phyloP scores from a whole-genome alignment of 352 stramenopile genomes.

The Phytophthora foliorum region DNA sequence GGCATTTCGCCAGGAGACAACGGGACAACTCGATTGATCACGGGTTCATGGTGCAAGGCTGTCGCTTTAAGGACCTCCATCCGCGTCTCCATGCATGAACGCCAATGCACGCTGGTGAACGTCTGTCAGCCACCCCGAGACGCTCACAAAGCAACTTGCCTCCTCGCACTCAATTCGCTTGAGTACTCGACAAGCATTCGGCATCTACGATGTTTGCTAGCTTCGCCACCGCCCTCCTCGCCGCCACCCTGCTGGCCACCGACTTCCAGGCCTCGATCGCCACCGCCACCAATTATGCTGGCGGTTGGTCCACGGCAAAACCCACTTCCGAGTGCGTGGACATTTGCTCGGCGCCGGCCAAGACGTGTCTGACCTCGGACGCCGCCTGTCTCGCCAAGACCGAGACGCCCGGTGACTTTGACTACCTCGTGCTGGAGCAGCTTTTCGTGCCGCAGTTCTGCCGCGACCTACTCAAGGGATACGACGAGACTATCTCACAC shows the following conservation, averaged over 20 bases:
- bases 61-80: conserved; percentile 13
- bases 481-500: conserved; percentile 83
- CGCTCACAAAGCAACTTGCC: conserved; percentile 28
- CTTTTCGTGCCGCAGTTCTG: conserved; percentile 87
- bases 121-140: conserved; percentile 4
- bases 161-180: conserved; percentile 19
- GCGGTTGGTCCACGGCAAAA: conserved; percentile 56
- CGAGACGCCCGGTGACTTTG: conserved; percentile 68
- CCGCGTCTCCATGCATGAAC: conserved; percentile 19
- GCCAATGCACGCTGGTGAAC: conserved; percentile 16
- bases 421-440: conserved; percentile 84
- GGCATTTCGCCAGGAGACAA: conserved; percentile 10
- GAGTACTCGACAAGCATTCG: conserved; percentile 24
- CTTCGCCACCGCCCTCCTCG: conserved; percentile 31
- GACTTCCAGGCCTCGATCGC: conserved; percentile 31
- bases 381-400: conserved; percentile 67
- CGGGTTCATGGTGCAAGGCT: conserved; percentile 8
- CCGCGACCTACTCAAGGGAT: conserved; percentile 71
- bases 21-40: conserved; percentile 26
- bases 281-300: conserved; percentile 62
- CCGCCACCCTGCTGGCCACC: conserved; percentile 37
- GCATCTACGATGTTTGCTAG: conserved; percentile 25
- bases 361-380: conserved; percentile 64
- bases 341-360: conserved; percentile 73
- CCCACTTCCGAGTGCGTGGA: conserved; percentile 70